Percentiles rank a stretch among this genome's conserved stretches.
Conservation (phyloP, 2,329 filamentous ascomycete genomes). For the Chalaropsis thielavioides region DNA sequence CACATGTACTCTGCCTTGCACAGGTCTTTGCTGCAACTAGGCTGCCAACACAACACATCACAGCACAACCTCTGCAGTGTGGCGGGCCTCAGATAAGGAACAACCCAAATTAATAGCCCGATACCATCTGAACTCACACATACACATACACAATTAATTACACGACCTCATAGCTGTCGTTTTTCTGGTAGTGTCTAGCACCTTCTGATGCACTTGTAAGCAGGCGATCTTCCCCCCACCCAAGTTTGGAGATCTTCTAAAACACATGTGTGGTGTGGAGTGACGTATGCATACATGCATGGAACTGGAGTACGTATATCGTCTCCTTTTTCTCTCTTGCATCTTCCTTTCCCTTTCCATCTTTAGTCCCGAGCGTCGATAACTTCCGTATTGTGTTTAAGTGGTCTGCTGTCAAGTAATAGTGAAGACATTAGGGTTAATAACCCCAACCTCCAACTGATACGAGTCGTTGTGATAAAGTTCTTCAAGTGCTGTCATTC, state of each 20-base stretch:
- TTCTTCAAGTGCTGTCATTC: no score
- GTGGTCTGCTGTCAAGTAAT: no score
- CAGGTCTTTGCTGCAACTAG: background rate
- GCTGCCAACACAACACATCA: background rate
- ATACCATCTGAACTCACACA: background rate
- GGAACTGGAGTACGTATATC: background rate
- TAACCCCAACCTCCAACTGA: no score
- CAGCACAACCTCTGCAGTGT: background rate
- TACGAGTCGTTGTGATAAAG: no score
- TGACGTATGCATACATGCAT: background rate
- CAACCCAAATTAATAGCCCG: background rate
- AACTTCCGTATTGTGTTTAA: no score
- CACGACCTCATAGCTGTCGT: no score
- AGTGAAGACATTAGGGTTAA: no score
- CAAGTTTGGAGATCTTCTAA: background rate
- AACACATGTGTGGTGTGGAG: background rate
- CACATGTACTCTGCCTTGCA: background rate
- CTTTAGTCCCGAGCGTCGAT: no score
- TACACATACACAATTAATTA: no score
- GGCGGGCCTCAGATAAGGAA: background rate
- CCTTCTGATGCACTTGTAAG: background rate
- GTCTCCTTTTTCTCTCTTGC: no score
- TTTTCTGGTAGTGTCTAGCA: background rate
- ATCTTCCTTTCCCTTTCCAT: no score
- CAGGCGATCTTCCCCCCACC: background rate